Base-by-base conservation (phyloP, 352 stramenopile species). In the Globisporangium nodosum region DNA sequence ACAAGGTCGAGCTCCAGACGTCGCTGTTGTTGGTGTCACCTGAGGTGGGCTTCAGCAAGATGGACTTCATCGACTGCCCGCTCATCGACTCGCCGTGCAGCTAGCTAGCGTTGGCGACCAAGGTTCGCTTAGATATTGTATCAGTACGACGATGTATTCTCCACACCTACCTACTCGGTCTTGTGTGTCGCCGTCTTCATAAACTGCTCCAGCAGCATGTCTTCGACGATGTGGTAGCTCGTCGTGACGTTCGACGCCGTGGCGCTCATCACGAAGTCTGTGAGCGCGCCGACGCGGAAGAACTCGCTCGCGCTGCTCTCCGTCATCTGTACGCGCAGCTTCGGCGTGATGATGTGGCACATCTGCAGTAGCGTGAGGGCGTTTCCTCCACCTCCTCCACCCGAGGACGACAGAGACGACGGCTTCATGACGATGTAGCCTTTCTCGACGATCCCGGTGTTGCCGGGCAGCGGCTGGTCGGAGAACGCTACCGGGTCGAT, bases 401-500 rank as follows among this genome's bases (percentile, higher is more conserved):
- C 60, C 8, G 33, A 40, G 7, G 46, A 21, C 20, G 51, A 24
- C 48, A 50, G 37, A 53, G 20, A 3, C 18, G 21, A 18, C 49
- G 63, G 65, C 48, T 73, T 65, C 13, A 81, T 57, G n/a, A 81
- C 54, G 18, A 76, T 40, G 65, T 70, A 87, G 5, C 70, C 72
- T 45, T 69, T 66, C 57, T 81, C 71, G 8, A 74, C 60, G 50
- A 87, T 77, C 9, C 56, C 48, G 18, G 67, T 55, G 39, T 81
- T 65, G 45, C 70, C 72, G 1, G 73, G 65, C 45, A 83, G 60
- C 0, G 67, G 69, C 16, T 59, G 64, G 13, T 69, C 72, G 0
- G 61, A 73, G 54, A 84, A 76, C 54, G 70, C 69, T 27, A 78
- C 66, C 0, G 74, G 72, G 30, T 81, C 76, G 30, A 80, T 57